A percentile compares a stretch with the other conserved stretches of the same genome.
Conservation (phyloP, 2,329 filamentous ascomycete species). For the Epichloe aotearoae region DNA sequence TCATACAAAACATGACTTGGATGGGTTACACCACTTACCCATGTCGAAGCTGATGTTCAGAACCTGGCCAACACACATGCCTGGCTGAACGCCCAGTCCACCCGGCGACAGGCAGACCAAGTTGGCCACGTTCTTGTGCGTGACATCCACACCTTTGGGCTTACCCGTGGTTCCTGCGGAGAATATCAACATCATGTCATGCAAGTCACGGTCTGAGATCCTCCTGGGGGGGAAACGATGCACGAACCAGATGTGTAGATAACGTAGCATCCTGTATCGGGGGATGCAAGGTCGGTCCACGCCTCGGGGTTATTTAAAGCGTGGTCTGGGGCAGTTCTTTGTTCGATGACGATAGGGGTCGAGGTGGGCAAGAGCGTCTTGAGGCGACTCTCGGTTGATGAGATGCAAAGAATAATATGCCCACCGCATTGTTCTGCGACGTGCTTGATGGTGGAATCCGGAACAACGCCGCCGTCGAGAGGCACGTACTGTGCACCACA, state of each 20-base stretch:
- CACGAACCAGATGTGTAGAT: slow-evolving; percentile 40
- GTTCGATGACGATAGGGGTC: slow-evolving; percentile 18
- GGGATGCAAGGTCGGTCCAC: slow-evolving; percentile 21
- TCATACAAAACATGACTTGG: neutral
- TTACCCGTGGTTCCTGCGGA: slow-evolving; percentile 36
- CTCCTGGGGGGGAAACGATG: neutral
- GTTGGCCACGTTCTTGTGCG: slow-evolving; percentile 41
- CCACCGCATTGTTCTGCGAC: slow-evolving; percentile 34
- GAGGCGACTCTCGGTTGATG: slow-evolving; percentile 22
- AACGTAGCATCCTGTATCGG: slow-evolving; percentile 29
- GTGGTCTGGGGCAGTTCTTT: slow-evolving; percentile 3
- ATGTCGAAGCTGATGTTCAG: slow-evolving; percentile 49
- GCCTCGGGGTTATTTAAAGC: slow-evolving; percentile 4
- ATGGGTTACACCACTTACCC: slow-evolving; percentile 28
- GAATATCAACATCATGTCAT: neutral
- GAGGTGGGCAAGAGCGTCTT: slow-evolving; percentile 12
- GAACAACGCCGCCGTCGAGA: slow-evolving; percentile 40
- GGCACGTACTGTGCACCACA: slow-evolving; percentile 47
- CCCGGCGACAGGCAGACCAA: slow-evolving; percentile 37
- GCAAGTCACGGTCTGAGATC: neutral
- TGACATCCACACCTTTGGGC: slow-evolving; percentile 46
- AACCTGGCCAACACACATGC: slow-evolving; percentile 39
- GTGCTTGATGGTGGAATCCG: slow-evolving; percentile 33
- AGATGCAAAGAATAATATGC: slow-evolving; percentile 33
- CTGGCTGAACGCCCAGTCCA: slow-evolving; percentile 33